phyloP scores from a whole-genome alignment of 768 basidiomycete species.

The Mycena metata region DNA sequence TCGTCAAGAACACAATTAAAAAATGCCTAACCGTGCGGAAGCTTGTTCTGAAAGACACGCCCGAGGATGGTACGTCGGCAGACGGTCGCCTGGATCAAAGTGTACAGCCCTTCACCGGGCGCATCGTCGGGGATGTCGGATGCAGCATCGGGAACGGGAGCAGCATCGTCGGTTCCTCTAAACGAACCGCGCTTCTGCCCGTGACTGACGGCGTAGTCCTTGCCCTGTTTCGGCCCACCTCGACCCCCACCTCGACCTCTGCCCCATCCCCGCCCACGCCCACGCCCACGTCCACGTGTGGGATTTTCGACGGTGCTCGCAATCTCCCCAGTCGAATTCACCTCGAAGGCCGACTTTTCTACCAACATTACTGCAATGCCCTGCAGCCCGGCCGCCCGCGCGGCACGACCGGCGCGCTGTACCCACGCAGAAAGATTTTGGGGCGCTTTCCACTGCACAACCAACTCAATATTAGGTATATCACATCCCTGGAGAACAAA shows the following conservation, averaged over 20 bases:
- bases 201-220: neutral
- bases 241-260: neutral
- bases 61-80: neutral
- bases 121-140: neutral
- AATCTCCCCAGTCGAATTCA: no score
- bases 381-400: constrained; percentile 31
- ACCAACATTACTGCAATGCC: constrained; percentile 48
- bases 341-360: constrained; percentile 31
- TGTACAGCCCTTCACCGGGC: constrained; percentile 6
- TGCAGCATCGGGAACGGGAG: neutral
- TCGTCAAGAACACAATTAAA: no score
- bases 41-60: neutral
- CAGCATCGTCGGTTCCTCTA: neutral
- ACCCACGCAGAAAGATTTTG: constrained; percentile 46
- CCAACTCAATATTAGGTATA: constrained; percentile 51
- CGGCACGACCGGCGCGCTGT: constrained; percentile 51
- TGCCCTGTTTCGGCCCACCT: neutral
- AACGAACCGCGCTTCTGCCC: constrained; percentile 14
- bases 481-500: constrained; percentile 20
- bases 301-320: no score
- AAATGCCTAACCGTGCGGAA: no score
- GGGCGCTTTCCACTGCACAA: constrained; percentile 55
- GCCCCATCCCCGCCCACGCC: neutral
- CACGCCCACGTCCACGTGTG: constrained; percentile 1
- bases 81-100: neutral